Percentiles rank a stretch among this genome's conserved stretches.
These are phyloP conservation scores for Hysterangium stoloniferum DNA, from an alignment of 768 basidiomycete species.

Conservation along the genomic window DNA sequence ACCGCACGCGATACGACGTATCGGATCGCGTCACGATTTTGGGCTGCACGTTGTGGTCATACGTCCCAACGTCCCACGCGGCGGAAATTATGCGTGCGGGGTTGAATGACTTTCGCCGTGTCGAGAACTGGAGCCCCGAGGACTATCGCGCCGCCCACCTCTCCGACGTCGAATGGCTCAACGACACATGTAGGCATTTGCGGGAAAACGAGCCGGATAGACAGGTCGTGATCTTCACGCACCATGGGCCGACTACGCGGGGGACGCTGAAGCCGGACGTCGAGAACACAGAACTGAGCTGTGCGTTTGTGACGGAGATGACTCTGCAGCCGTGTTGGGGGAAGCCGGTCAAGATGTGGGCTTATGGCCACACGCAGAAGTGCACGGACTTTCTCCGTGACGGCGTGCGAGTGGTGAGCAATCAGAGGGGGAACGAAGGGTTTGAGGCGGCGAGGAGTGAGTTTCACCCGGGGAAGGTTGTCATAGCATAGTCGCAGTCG, in stretches of 20 bases:
- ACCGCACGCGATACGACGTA: constrained; percentile 29
- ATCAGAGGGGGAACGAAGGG: constrained; percentile 27
- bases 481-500: too few relatives aligned
- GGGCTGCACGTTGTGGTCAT: constrained; percentile 35
- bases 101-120: constrained; percentile 29
- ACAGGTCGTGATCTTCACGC: constrained; percentile 29
- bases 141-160: constrained; percentile 21
- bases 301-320: constrained; percentile 13
- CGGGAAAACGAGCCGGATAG: constrained; percentile 23
- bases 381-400: constrained; percentile 28
- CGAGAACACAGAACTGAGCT: constrained; percentile 9
- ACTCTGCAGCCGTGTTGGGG: constrained; percentile 19
- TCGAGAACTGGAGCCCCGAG: constrained; percentile 21
- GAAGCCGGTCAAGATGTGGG: constrained; percentile 27
- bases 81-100: constrained; percentile 21
- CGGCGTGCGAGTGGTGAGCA: constrained; percentile 29
- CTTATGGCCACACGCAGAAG: constrained; percentile 37
- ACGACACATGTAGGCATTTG: constrained; percentile 19
- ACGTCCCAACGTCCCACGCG: constrained; percentile 21
- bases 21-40: constrained; percentile 28
- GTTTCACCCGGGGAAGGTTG: constrained; percentile 6
- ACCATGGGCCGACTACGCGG: constrained; percentile 32
- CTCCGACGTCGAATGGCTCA: constrained; percentile 29
- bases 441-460: constrained; percentile 12
- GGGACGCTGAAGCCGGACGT: constrained; percentile 27